phyloP scores from a whole-genome alignment of 805 yeast genomes.

The Candida loeiensis region DNA sequence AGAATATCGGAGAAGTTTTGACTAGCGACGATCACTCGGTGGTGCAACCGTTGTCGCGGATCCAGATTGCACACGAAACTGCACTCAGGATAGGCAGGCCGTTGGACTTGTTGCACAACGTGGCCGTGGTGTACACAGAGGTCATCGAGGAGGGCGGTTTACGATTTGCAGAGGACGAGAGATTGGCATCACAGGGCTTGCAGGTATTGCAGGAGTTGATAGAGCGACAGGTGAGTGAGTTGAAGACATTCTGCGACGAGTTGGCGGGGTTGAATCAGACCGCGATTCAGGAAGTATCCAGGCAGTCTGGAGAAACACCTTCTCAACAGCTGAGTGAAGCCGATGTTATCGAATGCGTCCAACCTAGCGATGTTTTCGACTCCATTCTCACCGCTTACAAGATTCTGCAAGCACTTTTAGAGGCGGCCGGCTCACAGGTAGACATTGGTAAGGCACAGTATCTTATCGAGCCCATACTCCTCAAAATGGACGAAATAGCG shows the following conservation, averaged over 20 bases:
- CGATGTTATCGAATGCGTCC: constrained; percentile 23
- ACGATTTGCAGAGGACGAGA: constrained; percentile 3
- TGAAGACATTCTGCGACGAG: constrained; percentile 26
- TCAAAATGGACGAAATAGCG: constrained; percentile 15
- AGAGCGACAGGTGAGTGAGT: constrained; percentile 21
- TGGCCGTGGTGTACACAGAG: constrained; percentile 47
- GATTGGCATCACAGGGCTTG: constrained; percentile 1
- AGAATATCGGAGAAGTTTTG: constrained; percentile 32
- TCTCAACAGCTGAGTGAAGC: neutral
- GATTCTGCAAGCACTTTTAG: constrained; percentile 30
- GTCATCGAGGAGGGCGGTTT: constrained; percentile 20
- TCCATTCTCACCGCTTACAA: constrained; percentile 28
- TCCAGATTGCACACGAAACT: constrained; percentile 38
- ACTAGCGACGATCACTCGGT: constrained; percentile 29
- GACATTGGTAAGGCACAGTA: neutral
- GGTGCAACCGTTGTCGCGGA: constrained; percentile 33
- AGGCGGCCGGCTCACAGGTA: constrained; percentile 10
- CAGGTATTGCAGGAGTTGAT: constrained; percentile 23
- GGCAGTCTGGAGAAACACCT: neutral
- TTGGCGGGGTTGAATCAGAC: constrained; percentile 12
- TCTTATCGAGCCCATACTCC: neutral
- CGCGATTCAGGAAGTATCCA: neutral
- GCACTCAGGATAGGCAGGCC: constrained; percentile 30
- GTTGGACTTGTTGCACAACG: constrained; percentile 45
- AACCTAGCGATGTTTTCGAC: constrained; percentile 36